Conservation (phyloP, 2,329 filamentous ascomycete species). For the Seiridium cupressi region DNA sequence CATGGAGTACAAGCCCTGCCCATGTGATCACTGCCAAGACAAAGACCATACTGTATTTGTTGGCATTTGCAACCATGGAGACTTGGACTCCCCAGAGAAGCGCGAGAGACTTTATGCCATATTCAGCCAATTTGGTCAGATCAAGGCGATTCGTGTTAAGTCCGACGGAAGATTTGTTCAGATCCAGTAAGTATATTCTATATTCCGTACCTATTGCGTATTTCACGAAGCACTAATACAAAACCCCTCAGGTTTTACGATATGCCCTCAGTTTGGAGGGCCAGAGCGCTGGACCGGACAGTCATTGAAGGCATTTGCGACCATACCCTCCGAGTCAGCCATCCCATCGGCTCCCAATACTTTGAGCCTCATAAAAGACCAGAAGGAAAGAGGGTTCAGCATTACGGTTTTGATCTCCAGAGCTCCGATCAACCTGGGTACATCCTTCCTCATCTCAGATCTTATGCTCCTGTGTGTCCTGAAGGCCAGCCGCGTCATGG, state of each 20-base stretch:
- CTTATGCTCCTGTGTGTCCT: too few species aligned
- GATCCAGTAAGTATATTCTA: not conserved
- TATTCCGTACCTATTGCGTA: not conserved
- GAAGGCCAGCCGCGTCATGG: too few species aligned
- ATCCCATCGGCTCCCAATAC: slow-evolving; percentile 1
- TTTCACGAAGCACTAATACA: not conserved
- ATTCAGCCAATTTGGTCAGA: slow-evolving; percentile 13
- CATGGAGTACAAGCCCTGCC: slow-evolving; percentile 15
- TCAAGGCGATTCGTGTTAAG: not conserved
- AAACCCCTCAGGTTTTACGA: not conserved
- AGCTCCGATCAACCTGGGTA: too few species aligned
- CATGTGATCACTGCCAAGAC: slow-evolving; percentile 9
- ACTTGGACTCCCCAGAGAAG: not conserved
- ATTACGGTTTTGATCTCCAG: too few species aligned
- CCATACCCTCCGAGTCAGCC: not conserved
- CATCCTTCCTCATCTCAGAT: too few species aligned
- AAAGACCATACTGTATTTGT: slow-evolving; percentile 16
- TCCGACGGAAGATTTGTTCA: not conserved
- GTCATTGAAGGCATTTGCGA: not conserved
- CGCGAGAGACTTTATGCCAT: not conserved
- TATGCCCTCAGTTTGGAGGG: not conserved
- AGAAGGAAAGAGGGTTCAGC: not conserved
- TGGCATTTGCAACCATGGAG: not conserved
- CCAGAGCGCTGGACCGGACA: not conserved
- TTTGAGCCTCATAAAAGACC: not conserved